Evolutionary conservation across 495 filamentous ascomycete genomes (phyloP).

Genomic region (Mytilinidion resinicola): DNA sequence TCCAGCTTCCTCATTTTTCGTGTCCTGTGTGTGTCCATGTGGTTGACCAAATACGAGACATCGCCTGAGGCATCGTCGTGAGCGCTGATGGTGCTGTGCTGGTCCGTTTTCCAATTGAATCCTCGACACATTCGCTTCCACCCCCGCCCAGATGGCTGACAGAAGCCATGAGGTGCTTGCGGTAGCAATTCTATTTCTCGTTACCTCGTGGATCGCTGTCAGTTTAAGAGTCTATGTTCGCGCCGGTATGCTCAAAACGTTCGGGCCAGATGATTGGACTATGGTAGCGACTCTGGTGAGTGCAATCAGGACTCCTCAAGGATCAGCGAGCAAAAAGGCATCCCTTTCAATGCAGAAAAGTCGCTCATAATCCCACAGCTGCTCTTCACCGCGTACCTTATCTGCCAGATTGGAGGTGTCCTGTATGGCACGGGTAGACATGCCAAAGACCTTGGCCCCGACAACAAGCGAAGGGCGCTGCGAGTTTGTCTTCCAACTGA

Average conservation of each 20-base stretch:
- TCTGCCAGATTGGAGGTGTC: slow-evolving; percentile 12
- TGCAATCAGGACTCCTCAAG: too few relatives aligned
- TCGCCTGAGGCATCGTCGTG: too few relatives aligned
- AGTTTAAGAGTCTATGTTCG: slow-evolving; percentile 18
- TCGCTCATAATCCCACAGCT: neutral
- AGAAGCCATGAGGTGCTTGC: slow-evolving; percentile 12
- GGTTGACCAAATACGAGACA: too few relatives aligned
- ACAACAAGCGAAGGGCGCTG: slow-evolving; percentile 12
- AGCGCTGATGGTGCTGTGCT: too few relatives aligned
- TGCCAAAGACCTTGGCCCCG: slow-evolving; percentile 4
- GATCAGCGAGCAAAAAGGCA: neutral
- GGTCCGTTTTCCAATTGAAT: neutral
- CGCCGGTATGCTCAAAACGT: slow-evolving; percentile 5
- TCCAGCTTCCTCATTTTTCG: too few relatives aligned
- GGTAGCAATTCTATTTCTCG: slow-evolving; percentile 18
- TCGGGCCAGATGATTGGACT: slow-evolving; percentile 15
- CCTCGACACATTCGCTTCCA: neutral
- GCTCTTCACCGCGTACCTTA: slow-evolving; percentile 12
- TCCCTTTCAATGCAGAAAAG: neutral
- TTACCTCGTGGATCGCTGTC: slow-evolving; percentile 13
- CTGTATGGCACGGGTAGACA: slow-evolving; percentile 15
- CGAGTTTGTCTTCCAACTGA: neutral
- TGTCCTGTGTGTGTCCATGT: too few relatives aligned
- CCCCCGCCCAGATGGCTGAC: slow-evolving; percentile 8
- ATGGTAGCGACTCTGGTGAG: slow-evolving; percentile 19